Conservation (phyloP, 148 eudicot genomes). For the Diospyros lotus region DNA sequence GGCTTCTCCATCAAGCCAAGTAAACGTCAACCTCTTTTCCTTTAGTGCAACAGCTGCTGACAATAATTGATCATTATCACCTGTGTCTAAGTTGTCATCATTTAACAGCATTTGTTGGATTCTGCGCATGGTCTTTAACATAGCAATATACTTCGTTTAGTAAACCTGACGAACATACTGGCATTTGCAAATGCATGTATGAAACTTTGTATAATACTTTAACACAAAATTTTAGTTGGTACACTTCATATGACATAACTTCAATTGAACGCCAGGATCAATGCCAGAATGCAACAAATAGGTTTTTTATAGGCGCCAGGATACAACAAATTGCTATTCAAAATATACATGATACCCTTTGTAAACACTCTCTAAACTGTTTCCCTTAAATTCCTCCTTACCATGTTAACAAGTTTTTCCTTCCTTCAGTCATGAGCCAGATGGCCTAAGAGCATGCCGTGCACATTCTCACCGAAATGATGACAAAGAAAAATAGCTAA, state of each 20-base stretch:
- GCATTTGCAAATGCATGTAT: not conserved
- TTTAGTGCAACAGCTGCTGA: constrained; percentile 53
- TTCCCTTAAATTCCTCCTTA: not conserved
- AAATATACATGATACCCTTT: too few species aligned
- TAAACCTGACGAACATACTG: constrained; percentile 6
- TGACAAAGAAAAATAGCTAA: not conserved
- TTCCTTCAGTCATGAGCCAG: not conserved
- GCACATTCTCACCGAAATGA: not conserved
- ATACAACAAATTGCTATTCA: too few species aligned
- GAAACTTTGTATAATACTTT: not conserved
- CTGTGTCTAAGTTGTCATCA: constrained; percentile 29
- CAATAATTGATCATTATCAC: constrained; percentile 30
- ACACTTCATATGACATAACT: not conserved
- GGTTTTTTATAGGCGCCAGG: too few species aligned
- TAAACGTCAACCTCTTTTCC: constrained; percentile 72
- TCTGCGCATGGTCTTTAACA: constrained; percentile 76
- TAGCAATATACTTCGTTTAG: constrained; percentile 20
- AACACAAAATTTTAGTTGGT: not conserved
- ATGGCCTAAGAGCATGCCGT: not conserved
- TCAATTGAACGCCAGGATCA: too few species aligned
- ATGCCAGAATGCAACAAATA: not conserved
- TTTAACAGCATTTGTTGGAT: constrained; percentile 58
- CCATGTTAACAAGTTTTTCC: not conserved
- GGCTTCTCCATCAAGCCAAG: constrained; percentile 97
- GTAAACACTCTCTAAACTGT: not conserved